Base-by-base conservation (phyloP, 2,329 filamentous ascomycete species). In the Thermothelomyces thermophilus region DNA sequence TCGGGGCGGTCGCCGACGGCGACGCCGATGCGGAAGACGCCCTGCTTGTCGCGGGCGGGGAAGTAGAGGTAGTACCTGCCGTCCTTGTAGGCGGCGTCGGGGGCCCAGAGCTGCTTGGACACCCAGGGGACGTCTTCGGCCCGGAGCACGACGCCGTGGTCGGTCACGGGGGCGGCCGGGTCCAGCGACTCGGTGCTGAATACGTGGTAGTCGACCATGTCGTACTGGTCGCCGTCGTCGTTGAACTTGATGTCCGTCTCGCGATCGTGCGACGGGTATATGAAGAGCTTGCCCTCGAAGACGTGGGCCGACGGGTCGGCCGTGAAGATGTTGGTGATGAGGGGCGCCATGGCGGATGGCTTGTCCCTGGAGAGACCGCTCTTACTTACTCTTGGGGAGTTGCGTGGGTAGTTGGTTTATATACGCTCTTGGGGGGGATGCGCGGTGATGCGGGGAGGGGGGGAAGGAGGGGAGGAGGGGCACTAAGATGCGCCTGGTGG, bases 131-230 rank as follows among this genome's bases (percentile, higher is more conserved):
- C 73, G 60, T 87, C 81, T 43, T 78, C 73, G 39, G 77, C 71
- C 47, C 73, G 74, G 35, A 91, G 76, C 13, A 77, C 84, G 42
- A 86, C 73, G 60, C 86, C 86, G 68, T 90, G 86, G 70, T 90
- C 86, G 17, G 75, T 82, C 2, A 89, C 83, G 16, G 73, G 70
- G 53, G 74, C 75, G 20, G 80, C 70, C 1, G 74, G 70, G 48
- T 79, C 75, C 51, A 79, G 67, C 24, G 70, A 71, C 10, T 66
- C 59, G 22, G 69, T 70, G 57, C 78, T 83, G 67, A 90, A 83
- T 64, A 90, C 86, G 67, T 90, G 86, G 74, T 90, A 90, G 71
- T 90, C 86, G 49, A 71, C 75, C 86, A 90, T 90, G 70, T 88
- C 86, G 66, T 89, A 90, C 65, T 90, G 86, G 69, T 89, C 86